Evolutionary conservation across 2,329 filamentous ascomycete genomes (phyloP).

Genomic region (Neofusicoccum sp.): DNA sequence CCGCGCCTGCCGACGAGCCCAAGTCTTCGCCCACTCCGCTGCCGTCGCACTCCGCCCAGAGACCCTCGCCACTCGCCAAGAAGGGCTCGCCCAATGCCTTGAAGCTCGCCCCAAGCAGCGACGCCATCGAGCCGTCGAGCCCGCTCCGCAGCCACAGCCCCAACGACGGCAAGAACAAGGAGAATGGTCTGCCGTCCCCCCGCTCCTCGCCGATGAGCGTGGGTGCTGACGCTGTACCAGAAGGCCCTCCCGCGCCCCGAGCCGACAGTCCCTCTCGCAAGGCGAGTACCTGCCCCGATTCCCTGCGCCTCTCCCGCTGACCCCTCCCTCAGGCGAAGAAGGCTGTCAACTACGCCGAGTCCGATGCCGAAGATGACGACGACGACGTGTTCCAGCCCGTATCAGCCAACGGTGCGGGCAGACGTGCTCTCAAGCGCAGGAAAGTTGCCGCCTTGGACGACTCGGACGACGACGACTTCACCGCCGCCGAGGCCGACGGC

Average conservation of each 20-base stretch:
- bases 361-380: constrained; percentile 54
- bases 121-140: constrained; percentile 67
- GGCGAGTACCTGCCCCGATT: constrained; percentile 51
- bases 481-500: constrained; percentile 56
- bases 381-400: constrained; percentile 68
- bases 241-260: constrained; percentile 45
- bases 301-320: constrained; percentile 19
- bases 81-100: constrained; percentile 48
- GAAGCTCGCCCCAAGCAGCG: constrained; percentile 81
- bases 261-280: constrained; percentile 78
- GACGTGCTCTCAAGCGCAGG: constrained; percentile 58
- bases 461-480: constrained; percentile 68
- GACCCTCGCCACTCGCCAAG: constrained; percentile 25
- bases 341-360: constrained; percentile 21
- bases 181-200: constrained; percentile 53
- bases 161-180: constrained; percentile 53
- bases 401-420: constrained; percentile 47
- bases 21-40: constrained; percentile 36
- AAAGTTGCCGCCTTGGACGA: constrained; percentile 64
- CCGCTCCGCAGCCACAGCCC: constrained; percentile 65
- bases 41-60: constrained; percentile 3
- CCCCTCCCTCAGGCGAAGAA: constrained; percentile 48
- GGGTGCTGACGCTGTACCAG: constrained; percentile 47
- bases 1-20: constrained; percentile 28
- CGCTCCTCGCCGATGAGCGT: constrained; percentile 33